Base-by-base conservation (phyloP, 257 asterid genomes). In the Scutellaria baicalensis region DNA sequence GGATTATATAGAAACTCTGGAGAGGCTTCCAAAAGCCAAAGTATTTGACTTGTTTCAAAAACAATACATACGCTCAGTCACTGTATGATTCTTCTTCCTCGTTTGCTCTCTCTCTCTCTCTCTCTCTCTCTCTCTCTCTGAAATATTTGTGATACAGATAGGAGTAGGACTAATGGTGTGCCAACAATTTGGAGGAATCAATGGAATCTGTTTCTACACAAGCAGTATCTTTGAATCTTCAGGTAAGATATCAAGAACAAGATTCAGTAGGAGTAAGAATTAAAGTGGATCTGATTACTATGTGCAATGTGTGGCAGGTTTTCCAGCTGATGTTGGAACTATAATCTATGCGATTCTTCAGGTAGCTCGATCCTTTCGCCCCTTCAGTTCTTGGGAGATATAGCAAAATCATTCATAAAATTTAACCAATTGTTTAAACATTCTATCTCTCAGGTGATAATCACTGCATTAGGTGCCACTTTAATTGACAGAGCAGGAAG, bases 111-210 rank as follows among this genome's bases (percentile, higher is more conserved):
- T n/a, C 36, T 0, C 17, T 44, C 20, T 31, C 9, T 54, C 3
- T 8, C 47, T 60, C 16, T 12, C 59, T 27, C 54, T 13, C 31
- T 27, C 23, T n/a, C 55, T 42, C 16, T 31, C 42, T 68, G 8
- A 20, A 68, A 21, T 11, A 23, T 55, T 5, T 52, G 40, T 44
- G 9, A 31, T 40, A 63, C 87, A 93, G 97, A 86, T 93, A 58
- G 98, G 96, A 74, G 91, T 94, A 16, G 99, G 99, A 8, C 92
- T 94, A 11, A 94, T 93, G 96, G 89, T 91, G 42, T 83, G 86
- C 76, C 99, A 93, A 75, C 99, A 93, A 64, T 82, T 93, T 69
- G 97, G 97, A 64, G 97, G 99, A 67, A 93, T 91, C 67, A 93
- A 91, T 76, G 97, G 99, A 73, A 47, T 93, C 35, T 83, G 92